Conservation (phyloP, 768 basidiomycete genomes). For the Stropharia rugosoannulata region DNA sequence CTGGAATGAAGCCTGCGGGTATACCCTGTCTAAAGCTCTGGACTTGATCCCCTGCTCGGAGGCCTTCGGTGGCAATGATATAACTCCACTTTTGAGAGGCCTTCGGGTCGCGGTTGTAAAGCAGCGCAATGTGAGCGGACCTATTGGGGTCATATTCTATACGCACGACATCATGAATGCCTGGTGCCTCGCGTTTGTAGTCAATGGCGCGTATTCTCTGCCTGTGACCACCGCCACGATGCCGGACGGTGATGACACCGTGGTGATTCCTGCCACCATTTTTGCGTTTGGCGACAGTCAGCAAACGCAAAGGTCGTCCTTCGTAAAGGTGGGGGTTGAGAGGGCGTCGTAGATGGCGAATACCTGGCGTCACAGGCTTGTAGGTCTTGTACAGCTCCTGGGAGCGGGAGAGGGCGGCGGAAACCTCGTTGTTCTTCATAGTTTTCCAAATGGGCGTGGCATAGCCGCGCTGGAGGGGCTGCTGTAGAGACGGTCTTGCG, state of each 20-base stretch:
- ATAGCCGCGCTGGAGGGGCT: conserved; percentile 27
- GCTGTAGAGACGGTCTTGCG: conserved; percentile 1
- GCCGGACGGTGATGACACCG: conserved; percentile 86
- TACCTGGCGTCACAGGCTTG: conserved; percentile 83
- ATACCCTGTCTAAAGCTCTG: conserved; percentile 85
- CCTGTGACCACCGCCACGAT: conserved; percentile 89
- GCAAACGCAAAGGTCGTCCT: conserved; percentile 78
- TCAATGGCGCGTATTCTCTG: conserved; percentile 86
- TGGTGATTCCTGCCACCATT: conserved; percentile 84
- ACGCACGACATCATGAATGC: conserved; percentile 85
- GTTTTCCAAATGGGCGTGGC: conserved; percentile 39
- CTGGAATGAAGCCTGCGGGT: conserved; percentile 71
- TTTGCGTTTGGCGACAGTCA: conserved; percentile 81
- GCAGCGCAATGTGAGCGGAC: conserved; percentile 90
- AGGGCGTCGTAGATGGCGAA: conserved; percentile 86
- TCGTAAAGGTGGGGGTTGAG: conserved; percentile 80
- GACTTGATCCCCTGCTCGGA: conserved; percentile 86
- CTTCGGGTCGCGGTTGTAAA: conserved; percentile 58
- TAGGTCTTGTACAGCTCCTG: conserved; percentile 78
- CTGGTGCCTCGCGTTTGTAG: conserved; percentile 75
- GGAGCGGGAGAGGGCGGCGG: conserved; percentile 48
- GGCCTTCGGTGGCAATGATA: conserved; percentile 88
- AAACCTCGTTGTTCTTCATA: conserved; percentile 32
- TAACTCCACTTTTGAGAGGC: conserved; percentile 75
- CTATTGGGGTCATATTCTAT: conserved; percentile 97